Conservation (phyloP, 257 asterid species). For the Ligustrum vulgare region DNA sequence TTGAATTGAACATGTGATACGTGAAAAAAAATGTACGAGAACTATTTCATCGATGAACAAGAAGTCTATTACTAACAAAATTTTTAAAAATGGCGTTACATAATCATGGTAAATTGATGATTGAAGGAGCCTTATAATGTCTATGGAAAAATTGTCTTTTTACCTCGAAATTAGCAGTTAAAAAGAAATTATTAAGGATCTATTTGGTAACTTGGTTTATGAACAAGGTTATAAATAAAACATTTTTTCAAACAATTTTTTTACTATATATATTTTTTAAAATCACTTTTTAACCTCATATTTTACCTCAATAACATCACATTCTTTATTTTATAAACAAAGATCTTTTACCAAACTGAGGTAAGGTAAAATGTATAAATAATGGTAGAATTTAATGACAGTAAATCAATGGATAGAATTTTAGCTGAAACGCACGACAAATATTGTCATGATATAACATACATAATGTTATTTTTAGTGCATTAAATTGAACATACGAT, state of each 20-base stretch:
- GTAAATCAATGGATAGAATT: background rate
- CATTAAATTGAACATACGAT: no score
- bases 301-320: no score
- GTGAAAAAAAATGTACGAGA: background rate
- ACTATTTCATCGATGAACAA: background rate
- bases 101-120: constrained; percentile 13
- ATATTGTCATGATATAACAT: no score
- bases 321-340: no score
- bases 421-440: no score
- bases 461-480: no score
- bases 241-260: no score
- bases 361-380: background rate
- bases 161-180: background rate
- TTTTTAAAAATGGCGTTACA: constrained; percentile 8
- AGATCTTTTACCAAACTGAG: background rate
- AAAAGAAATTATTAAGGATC: no score
- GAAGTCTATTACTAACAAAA: background rate
- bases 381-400: constrained; percentile 14
- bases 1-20: background rate
- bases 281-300: no score
- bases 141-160: background rate
- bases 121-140: constrained; percentile 27
- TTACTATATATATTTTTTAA: no score
- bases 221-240: no score
- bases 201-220: no score